These are phyloP conservation scores for Aspergillus heteromorphus DNA, from an alignment of 495 filamentous ascomycete genomes.

Conservation along the genomic window DNA sequence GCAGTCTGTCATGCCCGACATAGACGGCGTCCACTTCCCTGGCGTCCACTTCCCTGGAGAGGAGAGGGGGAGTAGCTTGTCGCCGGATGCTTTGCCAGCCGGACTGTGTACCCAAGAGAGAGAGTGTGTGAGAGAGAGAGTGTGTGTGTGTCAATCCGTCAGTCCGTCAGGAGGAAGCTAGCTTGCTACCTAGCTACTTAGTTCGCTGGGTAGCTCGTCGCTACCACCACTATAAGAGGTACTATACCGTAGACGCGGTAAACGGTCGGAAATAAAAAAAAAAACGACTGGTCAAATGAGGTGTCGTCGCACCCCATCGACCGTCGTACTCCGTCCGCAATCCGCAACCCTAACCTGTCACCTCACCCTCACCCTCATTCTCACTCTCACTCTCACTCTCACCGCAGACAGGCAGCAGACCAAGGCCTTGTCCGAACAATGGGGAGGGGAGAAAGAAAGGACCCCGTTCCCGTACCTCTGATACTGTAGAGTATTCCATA, in stretches of 20 bases:
- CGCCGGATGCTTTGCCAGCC: too few species aligned
- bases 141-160: too few species aligned
- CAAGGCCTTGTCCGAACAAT: slow-evolving; percentile 4
- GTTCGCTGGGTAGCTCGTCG: not conserved
- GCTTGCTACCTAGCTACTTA: not conserved
- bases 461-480: slow-evolving; percentile 11
- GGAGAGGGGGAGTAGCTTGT: slow-evolving; percentile 1
- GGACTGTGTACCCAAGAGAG: not conserved
- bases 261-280: not conserved
- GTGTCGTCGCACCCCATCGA: not conserved
- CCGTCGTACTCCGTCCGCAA: not conserved
- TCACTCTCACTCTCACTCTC: not conserved
- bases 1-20: not conserved
- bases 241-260: not conserved
- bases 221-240: not conserved
- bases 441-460: too few species aligned
- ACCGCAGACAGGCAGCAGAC: not conserved
- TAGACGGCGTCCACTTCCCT: not conserved
- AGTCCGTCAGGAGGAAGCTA: not conserved
- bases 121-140: too few species aligned
- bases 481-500: slow-evolving; percentile 13
- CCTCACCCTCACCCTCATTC: not conserved
- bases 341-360: not conserved
- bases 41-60: not conserved
- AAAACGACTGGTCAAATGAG: not conserved